Evolutionary conservation across 352 stramenopile species (phyloP).

Genomic region (Lagenidium giganteum): DNA sequence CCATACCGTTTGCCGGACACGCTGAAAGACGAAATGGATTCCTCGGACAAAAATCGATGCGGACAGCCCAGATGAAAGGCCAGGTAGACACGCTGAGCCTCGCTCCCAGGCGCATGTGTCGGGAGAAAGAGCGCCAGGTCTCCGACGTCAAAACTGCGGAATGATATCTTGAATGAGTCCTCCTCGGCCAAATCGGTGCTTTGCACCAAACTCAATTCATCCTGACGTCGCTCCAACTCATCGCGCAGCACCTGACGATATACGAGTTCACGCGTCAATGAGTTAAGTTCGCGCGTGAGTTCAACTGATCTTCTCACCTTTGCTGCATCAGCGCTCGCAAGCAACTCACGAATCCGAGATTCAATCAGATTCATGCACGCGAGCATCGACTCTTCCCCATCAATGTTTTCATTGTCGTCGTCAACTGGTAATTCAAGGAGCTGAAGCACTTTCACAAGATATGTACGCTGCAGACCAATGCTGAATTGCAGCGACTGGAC

Average conservation of each 20-base stretch:
- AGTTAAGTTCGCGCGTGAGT: not conserved
- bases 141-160: conserved; percentile 64
- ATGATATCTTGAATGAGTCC: conserved; percentile 74
- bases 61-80: conserved; percentile 74
- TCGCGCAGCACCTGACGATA: conserved; percentile 28
- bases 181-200: conserved; percentile 33
- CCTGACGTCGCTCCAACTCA: conserved; percentile 35
- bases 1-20: conserved; percentile 59
- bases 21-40: conserved; percentile 79
- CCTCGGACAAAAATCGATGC: conserved; percentile 73
- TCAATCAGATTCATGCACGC: conserved; percentile 34
- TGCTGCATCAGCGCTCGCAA: conserved; percentile 39
- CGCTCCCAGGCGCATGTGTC: conserved; percentile 61
- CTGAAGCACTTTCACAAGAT: conserved; percentile 37
- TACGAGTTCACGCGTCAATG: not conserved
- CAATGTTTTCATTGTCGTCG: too few relatives aligned
- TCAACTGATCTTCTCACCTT: conserved; percentile 21
- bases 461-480: conserved; percentile 34
- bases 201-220: conserved; percentile 40
- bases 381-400: conserved; percentile 26
- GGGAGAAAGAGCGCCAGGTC: conserved; percentile 72
- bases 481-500: conserved; percentile 38
- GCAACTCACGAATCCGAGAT: conserved; percentile 36
- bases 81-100: conserved; percentile 61
- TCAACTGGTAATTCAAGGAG: too few relatives aligned